These are phyloP conservation scores for Solanum sejunctum DNA, from an alignment of 257 asterid species.

Conservation along the genomic window DNA sequence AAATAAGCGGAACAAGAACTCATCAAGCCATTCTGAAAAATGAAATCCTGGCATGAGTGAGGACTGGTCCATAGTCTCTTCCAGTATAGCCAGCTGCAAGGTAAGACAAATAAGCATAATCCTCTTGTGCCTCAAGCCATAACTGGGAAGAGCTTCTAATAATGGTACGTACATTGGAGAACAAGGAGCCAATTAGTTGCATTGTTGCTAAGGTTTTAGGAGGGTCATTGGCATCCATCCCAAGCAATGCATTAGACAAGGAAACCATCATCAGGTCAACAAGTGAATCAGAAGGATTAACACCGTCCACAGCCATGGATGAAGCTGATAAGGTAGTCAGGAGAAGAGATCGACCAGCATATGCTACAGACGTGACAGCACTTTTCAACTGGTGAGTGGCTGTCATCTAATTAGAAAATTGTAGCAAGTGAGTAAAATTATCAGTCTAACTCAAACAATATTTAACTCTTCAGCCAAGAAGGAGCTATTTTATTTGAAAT, in stretches of 20 bases:
- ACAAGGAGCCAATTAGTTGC: constrained; percentile 91
- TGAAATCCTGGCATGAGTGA: constrained; percentile 50
- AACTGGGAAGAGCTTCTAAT: background rate
- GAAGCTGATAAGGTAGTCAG: constrained; percentile 40
- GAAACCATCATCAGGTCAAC: constrained; percentile 80
- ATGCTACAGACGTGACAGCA: constrained; percentile 91
- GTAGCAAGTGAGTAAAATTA: background rate
- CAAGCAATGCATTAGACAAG: constrained; percentile 84
- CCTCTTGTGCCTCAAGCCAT: background rate
- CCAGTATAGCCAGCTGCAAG: constrained; percentile 75
- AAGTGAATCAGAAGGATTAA: constrained; percentile 42
- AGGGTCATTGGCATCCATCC: constrained; percentile 99
- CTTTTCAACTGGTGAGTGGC: constrained; percentile 99
- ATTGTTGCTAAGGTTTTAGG: constrained; percentile 97
- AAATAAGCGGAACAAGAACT: constrained; percentile 85
- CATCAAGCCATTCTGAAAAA: constrained; percentile 98
- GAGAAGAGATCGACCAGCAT: constrained; percentile 72
- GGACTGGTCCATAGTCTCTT: constrained; percentile 46
- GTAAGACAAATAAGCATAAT: constrained; percentile 23
- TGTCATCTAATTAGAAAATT: constrained; percentile 57
- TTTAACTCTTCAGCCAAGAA: background rate
- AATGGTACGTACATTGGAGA: constrained; percentile 64
- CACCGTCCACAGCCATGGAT: constrained; percentile 29
- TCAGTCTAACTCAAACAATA: constrained; percentile 3
- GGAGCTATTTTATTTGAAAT: background rate